Evolutionary conservation across 2,329 filamentous ascomycete species (phyloP).

Genomic region (Scedosporium minutisporum): DNA sequence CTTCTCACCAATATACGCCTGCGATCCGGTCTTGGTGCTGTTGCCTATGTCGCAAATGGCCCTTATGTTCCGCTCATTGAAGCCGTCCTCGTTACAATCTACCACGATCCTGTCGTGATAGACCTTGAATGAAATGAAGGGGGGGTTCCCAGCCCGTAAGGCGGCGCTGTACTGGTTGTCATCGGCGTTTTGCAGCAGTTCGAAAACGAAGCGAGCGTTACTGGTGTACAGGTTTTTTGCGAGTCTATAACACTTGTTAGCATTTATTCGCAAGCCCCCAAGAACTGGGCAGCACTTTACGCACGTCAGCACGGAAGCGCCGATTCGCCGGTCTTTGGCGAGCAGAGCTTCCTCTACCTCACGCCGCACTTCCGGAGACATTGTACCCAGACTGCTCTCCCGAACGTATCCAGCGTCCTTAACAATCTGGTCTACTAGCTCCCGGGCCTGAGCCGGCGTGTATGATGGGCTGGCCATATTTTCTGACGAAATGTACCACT

Average conservation of each 20-base stretch:
- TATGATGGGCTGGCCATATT: background rate
- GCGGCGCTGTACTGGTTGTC: conserved; percentile 32
- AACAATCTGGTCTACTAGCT: background rate
- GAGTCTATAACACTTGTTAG: conserved; percentile 19
- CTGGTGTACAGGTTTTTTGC: conserved; percentile 31
- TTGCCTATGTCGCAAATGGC: conserved; percentile 36
- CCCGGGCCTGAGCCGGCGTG: background rate
- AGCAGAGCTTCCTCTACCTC: conserved; percentile 1
- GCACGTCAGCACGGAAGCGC: background rate
- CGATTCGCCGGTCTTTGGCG: background rate
- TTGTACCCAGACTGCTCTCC: conserved; percentile 1
- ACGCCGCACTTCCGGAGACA: background rate
- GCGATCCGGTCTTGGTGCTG: conserved; percentile 32
- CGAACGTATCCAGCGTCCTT: background rate
- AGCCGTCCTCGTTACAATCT: conserved; percentile 42
- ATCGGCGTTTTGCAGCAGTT: conserved; percentile 46
- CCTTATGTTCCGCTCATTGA: conserved; percentile 27
- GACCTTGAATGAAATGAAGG: conserved; percentile 25
- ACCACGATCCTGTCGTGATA: conserved; percentile 27
- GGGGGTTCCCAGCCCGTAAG: conserved; percentile 10
- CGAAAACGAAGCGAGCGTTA: conserved; percentile 38
- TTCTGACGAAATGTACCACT: background rate
- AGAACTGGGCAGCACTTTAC: background rate
- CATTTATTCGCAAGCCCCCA: background rate
- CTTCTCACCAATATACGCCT: conserved; percentile 39